Percentiles rank a stretch among this genome's conserved stretches.
phyloP scores from a whole-genome alignment of 805 yeast species.

The Lipomyces kockii region DNA sequence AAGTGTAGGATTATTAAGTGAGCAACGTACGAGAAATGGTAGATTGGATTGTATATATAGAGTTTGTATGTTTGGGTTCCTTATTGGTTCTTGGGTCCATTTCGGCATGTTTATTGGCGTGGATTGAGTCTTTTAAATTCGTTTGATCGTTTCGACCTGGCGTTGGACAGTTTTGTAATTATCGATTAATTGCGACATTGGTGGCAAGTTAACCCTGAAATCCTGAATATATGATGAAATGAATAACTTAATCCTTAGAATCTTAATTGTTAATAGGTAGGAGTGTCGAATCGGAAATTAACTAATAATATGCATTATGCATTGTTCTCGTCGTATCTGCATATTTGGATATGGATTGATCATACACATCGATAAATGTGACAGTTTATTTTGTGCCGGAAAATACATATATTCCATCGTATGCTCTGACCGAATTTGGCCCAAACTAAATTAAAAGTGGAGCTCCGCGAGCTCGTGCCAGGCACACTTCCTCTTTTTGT shows the following conservation, averaged over 20 bases:
- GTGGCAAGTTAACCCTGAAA: no score
- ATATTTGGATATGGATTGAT: no score
- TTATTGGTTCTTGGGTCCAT: not conserved
- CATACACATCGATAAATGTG: no score
- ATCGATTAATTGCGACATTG: not conserved
- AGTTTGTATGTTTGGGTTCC: not conserved
- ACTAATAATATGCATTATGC: no score
- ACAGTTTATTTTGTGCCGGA: no score
- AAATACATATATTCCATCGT: not conserved
- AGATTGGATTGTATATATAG: not conserved
- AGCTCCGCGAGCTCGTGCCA: not conserved
- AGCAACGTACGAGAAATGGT: not conserved
- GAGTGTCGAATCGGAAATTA: not conserved
- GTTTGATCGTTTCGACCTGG: not conserved
- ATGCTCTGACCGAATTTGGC: not conserved
- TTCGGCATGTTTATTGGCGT: not conserved
- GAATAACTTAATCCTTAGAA: not conserved
- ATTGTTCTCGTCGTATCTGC: not conserved
- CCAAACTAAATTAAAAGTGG: no score
- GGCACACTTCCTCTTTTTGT: not conserved
- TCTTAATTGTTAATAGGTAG: not conserved
- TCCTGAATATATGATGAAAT: not conserved
- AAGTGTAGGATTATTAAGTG: conserved; percentile 35
- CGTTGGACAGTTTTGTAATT: not conserved
- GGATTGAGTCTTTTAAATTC: not conserved